These are phyloP conservation scores for Yamadazyma sp. DNA, from an alignment of 1,139 yeast genomes.

Conservation along the genomic window DNA sequence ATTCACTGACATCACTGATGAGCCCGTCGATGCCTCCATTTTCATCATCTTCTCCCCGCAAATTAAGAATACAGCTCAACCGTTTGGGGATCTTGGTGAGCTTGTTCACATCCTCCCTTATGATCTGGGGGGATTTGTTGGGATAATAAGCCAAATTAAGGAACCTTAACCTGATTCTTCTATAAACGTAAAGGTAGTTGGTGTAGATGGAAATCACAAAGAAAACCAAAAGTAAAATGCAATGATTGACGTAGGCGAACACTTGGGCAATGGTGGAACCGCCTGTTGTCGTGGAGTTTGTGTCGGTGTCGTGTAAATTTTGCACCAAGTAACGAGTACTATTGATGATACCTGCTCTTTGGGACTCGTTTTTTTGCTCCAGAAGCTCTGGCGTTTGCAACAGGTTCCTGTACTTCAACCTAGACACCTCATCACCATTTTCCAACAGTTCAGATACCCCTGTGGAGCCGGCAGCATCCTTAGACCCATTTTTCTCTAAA, in stretches of 20 bases:
- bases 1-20: slow-evolving; percentile 71
- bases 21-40: slow-evolving; percentile 88
- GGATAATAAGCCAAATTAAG: slow-evolving; percentile 74
- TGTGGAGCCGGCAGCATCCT: background rate
- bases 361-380: background rate
- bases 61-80: slow-evolving; percentile 69
- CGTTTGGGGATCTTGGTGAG: slow-evolving; percentile 76
- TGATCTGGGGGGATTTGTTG: slow-evolving; percentile 79
- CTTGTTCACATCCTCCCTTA: slow-evolving; percentile 76
- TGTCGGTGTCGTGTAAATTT: background rate
- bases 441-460: background rate
- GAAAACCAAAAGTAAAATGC: slow-evolving; percentile 52
- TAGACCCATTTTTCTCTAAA: background rate
- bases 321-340: background rate
- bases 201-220: slow-evolving; percentile 57
- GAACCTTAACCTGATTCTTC: slow-evolving; percentile 56
- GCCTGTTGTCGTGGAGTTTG: too few species aligned
- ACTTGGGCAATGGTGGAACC: background rate
- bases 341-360: slow-evolving; percentile 1
- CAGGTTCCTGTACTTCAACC: background rate
- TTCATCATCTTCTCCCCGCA: slow-evolving; percentile 74
- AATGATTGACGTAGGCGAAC: slow-evolving; percentile 18
- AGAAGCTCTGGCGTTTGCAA: background rate
- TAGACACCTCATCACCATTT: background rate
- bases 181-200: slow-evolving; percentile 51